phyloP scores from a whole-genome alignment of 1,284 basidiomycete species.

The Papiliotrema nemorosa region DNA sequence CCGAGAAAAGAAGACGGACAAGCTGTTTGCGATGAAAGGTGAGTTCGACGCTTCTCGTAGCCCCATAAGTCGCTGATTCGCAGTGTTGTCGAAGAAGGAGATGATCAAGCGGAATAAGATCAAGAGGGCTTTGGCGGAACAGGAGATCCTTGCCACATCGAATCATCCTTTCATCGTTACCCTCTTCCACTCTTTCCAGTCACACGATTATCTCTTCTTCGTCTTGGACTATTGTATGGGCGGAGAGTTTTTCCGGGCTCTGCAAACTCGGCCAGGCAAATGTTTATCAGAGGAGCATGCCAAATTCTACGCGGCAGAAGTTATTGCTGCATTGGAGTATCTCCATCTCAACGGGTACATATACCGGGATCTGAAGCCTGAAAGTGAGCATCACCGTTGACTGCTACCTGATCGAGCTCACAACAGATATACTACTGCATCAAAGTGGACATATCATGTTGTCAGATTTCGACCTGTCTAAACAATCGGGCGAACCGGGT shows the following conservation, averaged over 20 bases:
- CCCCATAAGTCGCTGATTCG: not conserved
- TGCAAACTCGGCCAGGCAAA: conserved; percentile 91
- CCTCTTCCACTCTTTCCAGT: conserved; percentile 95
- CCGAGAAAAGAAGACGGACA: conserved; percentile 88
- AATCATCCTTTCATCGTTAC: conserved; percentile 99
- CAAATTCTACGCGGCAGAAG: conserved; percentile 97
- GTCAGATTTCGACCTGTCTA: conserved; percentile 98
- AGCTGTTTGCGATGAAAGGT: conserved; percentile 97
- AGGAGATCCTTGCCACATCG: conserved; percentile 91
- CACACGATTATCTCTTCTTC: conserved; percentile 93
- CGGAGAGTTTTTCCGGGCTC: conserved; percentile 96
- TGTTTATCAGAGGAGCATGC: conserved; percentile 94
- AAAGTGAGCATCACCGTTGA: conserved; percentile 84
- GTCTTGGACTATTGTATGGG: conserved; percentile 99
- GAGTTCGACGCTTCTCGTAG: no score
- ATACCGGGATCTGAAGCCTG: conserved; percentile 98
- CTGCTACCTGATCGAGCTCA: not conserved
- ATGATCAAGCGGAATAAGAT: conserved; percentile 99
- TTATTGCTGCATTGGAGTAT: conserved; percentile 95
- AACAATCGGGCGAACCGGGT: conserved; percentile 81
- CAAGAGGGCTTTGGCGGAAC: conserved; percentile 91
- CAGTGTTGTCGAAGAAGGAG: conserved; percentile 92
- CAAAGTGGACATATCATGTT: conserved; percentile 99
- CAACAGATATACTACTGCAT: conserved; percentile 90
- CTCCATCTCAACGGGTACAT: conserved; percentile 99